Evolutionary conservation across 805 yeast species (phyloP).

Genomic region (Lachancea cidri): DNA sequence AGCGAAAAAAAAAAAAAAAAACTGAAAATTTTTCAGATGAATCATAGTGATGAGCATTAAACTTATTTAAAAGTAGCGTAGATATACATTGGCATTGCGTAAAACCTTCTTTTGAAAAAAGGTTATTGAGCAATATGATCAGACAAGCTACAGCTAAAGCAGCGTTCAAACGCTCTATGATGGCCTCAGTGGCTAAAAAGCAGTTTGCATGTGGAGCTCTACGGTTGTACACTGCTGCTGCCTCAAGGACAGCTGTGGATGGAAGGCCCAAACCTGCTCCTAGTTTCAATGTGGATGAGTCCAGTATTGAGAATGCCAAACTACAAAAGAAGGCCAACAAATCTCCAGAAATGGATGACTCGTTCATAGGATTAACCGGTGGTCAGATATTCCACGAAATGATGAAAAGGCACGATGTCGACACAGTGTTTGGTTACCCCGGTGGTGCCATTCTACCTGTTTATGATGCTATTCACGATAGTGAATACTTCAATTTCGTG

Average conservation of each 20-base stretch:
- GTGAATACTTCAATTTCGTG: constrained; percentile 82
- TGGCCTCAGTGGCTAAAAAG: constrained; percentile 4
- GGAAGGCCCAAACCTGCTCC: constrained; percentile 35
- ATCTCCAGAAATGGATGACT: constrained; percentile 55
- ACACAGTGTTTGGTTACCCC: constrained; percentile 94
- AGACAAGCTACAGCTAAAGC: constrained; percentile 19
- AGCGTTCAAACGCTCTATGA: constrained; percentile 7
- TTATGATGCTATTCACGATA: constrained; percentile 92
- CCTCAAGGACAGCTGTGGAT: constrained; percentile 6
- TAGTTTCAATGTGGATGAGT: constrained; percentile 29
- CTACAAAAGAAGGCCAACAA: constrained; percentile 9
- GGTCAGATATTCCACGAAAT: constrained; percentile 98
- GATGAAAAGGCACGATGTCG: constrained; percentile 96
- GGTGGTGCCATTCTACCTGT: constrained; percentile 99
- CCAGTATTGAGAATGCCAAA: constrained; percentile 11
- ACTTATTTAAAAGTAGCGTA: neutral
- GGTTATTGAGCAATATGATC: constrained; percentile 13
- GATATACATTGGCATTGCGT: neutral
- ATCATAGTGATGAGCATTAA: neutral
- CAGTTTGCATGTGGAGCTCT: constrained; percentile 2
- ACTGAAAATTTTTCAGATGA: constrained; percentile 4
- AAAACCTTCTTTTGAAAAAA: neutral
- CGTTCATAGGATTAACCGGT: constrained; percentile 94
- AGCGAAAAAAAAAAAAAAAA: neutral
- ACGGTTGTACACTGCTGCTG: constrained; percentile 11